Evolutionary conservation across 345 rosid genomes (phyloP), one percentile per base, ranked within the genome.

Genomic region (Isatis tinctoria): DNA sequence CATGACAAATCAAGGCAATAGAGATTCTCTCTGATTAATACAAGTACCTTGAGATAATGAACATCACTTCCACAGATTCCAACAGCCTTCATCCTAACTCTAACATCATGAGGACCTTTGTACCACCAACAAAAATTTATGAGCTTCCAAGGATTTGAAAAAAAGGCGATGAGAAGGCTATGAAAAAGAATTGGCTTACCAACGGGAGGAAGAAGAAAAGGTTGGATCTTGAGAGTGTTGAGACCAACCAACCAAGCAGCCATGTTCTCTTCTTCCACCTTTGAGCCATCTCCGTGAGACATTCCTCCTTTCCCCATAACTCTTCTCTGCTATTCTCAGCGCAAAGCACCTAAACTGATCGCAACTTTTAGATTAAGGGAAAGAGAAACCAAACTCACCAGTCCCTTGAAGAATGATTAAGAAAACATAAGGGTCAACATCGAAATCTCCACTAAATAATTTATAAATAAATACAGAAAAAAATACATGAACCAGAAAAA

Each of bases 1-100:
- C 58, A 57, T 14, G 14, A n/a, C n/a, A n/a, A 70, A 44, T 32
- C 44, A 35, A 63, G 63, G 33, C n/a, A 33, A 48, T 2, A 18
- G 17, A 44, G 36, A 36, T 43, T 41, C 32, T 24, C 6, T 60
- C 10, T 61, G 27, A 33, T 51, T 33, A 52, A 2, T 56, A n/a
- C 0, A 60, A 35, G 32, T 72, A 88, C 97, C 97, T 90, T 95
- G 73, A 90, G 97, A 69, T 75, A 87, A 57, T 89, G 98, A 85
- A 95, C 99, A 86, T 95, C 97, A 79, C 99, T 95, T 70, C 97
- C 91, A 49, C 96, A 87, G 5, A 92, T 87, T 26, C 94, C 98
- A 74, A 95, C 97, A 62, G 97, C 98, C 69, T 90, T 95, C 87
- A 92, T 88, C 72, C 80, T 70, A 62, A 95, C 87, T 71, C 85